Percentiles rank a stretch among this genome's conserved stretches.
phyloP scores from a whole-genome alignment of 371 early-diverging fungal species.

The Apophysomyces sp. region DNA sequence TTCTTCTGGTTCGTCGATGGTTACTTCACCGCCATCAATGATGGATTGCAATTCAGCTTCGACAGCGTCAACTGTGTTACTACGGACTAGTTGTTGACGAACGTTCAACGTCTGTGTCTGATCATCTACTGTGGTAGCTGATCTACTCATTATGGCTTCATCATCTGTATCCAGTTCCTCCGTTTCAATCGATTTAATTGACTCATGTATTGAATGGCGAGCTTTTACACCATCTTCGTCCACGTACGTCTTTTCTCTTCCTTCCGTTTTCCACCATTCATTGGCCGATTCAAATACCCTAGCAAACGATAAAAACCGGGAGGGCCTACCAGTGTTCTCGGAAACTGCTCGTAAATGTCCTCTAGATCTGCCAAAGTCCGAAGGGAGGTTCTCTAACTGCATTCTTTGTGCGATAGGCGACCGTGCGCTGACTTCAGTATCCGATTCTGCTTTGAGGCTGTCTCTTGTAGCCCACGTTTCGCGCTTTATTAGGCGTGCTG shows the following conservation, averaged over 20 bases:
- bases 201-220: conserved; percentile 10
- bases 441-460: conserved; percentile 16
- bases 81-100: conserved; percentile 23
- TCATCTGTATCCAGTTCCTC: conserved; percentile 19
- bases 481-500: conserved; percentile 10
- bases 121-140: conserved; percentile 5
- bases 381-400: not conserved
- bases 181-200: conserved; percentile 24
- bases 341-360: conserved; percentile 33
- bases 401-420: not conserved
- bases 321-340: conserved; percentile 14
- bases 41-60: conserved; percentile 62
- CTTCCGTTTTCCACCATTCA: conserved; percentile 18
- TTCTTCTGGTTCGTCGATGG: conserved; percentile 6
- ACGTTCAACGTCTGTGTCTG: not conserved
- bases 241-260: conserved; percentile 4
- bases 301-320: conserved; percentile 26
- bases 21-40: conserved; percentile 36
- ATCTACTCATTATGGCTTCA: conserved; percentile 8
- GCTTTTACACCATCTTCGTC: not conserved
- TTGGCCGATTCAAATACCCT: conserved; percentile 26
- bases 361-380: conserved; percentile 7
- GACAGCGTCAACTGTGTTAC: conserved; percentile 59
- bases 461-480: conserved; percentile 8
- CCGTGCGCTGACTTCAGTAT: conserved; percentile 13